phyloP scores from a whole-genome alignment of 805 yeast genomes.

The Candida gorgasii region DNA sequence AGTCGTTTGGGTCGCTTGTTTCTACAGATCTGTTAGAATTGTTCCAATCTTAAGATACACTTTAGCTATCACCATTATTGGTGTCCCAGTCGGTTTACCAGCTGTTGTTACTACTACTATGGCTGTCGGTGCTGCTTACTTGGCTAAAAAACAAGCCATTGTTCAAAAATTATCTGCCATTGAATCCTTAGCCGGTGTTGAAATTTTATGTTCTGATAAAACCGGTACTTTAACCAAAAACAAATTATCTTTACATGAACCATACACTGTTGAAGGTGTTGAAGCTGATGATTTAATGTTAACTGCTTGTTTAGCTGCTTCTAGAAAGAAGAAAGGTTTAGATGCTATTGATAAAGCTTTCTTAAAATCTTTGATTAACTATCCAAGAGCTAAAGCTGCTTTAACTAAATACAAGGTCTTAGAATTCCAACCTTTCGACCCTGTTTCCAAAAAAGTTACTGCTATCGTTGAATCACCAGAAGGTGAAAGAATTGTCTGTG shows the following conservation, averaged over 20 bases:
- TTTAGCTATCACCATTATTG: conserved; percentile 92
- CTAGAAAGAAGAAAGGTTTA: conserved; percentile 97
- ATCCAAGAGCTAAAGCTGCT: conserved; percentile 92
- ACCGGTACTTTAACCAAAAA: conserved; percentile 98
- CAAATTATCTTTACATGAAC: conserved; percentile 93
- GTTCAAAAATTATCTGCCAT: conserved; percentile 96
- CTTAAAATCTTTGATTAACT: conserved; percentile 81
- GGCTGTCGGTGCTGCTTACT: conserved; percentile 99
- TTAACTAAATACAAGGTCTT: conserved; percentile 91
- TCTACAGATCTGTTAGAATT: conserved; percentile 88
- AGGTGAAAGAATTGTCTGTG: conserved; percentile 93
- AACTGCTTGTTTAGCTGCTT: conserved; percentile 97
- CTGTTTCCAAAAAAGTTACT: conserved; percentile 94
- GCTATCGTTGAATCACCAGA: conserved; percentile 95
- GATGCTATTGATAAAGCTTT: conserved; percentile 97
- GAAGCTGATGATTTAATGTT: conserved; percentile 94
- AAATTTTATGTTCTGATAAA: conserved; percentile 95
- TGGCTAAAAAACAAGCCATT: conserved; percentile 96
- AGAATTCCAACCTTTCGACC: conserved; percentile 97
- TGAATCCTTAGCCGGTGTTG: conserved; percentile 97
- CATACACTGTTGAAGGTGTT: conserved; percentile 97
- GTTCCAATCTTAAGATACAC: conserved; percentile 90
- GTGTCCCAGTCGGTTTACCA: conserved; percentile 98
- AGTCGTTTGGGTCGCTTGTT: conserved; percentile 89
- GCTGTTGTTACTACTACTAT: conserved; percentile 98